Percentiles rank a stretch among this genome's conserved stretches.
These are phyloP conservation scores for Exophiala spinifera DNA, from an alignment of 2,329 filamentous ascomycete species.

Conservation along the genomic window DNA sequence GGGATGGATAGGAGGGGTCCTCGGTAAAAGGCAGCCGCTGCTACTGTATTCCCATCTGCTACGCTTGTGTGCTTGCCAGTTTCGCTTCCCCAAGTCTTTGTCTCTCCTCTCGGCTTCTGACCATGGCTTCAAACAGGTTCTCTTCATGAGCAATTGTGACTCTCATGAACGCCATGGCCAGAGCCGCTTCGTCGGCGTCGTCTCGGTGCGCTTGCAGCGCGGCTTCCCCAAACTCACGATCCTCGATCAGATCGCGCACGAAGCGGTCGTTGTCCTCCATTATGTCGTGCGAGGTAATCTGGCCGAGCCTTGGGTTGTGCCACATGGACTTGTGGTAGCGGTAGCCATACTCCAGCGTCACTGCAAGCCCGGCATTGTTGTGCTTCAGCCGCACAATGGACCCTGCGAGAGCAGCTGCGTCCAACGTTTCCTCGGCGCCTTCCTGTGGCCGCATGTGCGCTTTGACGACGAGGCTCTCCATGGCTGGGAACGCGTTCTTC, in stretches of 20 bases:
- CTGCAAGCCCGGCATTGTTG: not conserved
- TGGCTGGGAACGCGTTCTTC: slow-evolving; percentile 4
- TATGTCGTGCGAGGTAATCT: slow-evolving; percentile 11
- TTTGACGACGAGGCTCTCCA: slow-evolving; percentile 7
- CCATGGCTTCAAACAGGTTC: slow-evolving; percentile 9
- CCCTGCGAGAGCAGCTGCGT: slow-evolving; percentile 6
- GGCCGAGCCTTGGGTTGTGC: slow-evolving; percentile 8
- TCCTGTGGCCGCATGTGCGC: slow-evolving; percentile 20
- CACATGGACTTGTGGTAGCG: slow-evolving; percentile 10
- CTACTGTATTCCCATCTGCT: not conserved
- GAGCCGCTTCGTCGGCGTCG: slow-evolving; percentile 8
- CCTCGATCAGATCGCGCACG: slow-evolving; percentile 16
- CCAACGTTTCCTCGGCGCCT: slow-evolving; percentile 7
- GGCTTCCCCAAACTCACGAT: slow-evolving; percentile 12
- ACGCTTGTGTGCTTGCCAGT: not conserved
- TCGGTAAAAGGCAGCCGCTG: not conserved
- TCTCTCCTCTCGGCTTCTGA: not conserved
- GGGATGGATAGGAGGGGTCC: not conserved
- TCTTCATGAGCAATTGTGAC: slow-evolving; percentile 9
- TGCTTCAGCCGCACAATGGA: slow-evolving; percentile 10
- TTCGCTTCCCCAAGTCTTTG: not conserved
- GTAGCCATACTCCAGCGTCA: slow-evolving; percentile 16
- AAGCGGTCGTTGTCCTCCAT: slow-evolving; percentile 18
- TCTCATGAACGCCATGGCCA: slow-evolving; percentile 7
- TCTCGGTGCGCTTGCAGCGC: slow-evolving; percentile 2